Percentiles rank a stretch among this genome's conserved stretches.
phyloP scores from a whole-genome alignment of 164 flowering plant species.

The Houttuynia cordata region DNA sequence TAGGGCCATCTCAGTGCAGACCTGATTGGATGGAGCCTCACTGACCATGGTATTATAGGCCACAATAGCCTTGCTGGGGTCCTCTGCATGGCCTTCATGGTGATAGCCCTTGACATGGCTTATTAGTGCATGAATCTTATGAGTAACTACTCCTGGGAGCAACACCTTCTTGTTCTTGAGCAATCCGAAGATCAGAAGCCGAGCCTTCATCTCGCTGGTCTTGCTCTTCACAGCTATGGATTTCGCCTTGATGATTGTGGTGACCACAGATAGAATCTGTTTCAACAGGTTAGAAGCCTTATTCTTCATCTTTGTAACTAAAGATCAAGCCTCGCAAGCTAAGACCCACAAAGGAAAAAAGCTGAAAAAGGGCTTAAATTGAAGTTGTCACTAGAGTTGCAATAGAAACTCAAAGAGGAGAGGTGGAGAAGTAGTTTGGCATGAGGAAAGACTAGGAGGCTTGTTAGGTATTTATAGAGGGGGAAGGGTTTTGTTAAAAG shows the following conservation, averaged over 20 bases:
- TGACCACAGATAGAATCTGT: constrained; percentile 25
- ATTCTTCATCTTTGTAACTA: constrained; percentile 34
- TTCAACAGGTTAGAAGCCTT: constrained; percentile 34
- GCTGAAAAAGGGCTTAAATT: neutral
- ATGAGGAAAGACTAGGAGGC: constrained; percentile 9
- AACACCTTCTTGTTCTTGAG: constrained; percentile 38
- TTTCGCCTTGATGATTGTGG: constrained; percentile 34
- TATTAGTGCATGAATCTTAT: constrained; percentile 30
- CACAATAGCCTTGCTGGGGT: constrained; percentile 22
- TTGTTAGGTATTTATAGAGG: constrained; percentile 12
- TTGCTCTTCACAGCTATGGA: constrained; percentile 35
- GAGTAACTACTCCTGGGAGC: constrained; percentile 35
- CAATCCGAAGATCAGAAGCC: constrained; percentile 34
- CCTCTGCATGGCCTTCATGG: constrained; percentile 2
- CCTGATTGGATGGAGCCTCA: constrained; percentile 4
- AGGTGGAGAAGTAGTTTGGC: constrained; percentile 2
- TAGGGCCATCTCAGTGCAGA: constrained; percentile 3
- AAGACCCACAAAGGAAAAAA: neutral
- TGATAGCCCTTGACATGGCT: constrained; percentile 9
- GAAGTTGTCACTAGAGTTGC: neutral
- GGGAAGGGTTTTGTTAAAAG: neutral
- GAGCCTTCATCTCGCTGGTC: constrained; percentile 32
- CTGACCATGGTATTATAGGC: constrained; percentile 11
- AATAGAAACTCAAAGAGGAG: neutral
- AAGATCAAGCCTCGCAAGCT: neutral